A percentile compares a stretch with the other conserved stretches of the same genome.
phyloP scores from a whole-genome alignment of 441 rosid genomes.

The Iberis amara region DNA sequence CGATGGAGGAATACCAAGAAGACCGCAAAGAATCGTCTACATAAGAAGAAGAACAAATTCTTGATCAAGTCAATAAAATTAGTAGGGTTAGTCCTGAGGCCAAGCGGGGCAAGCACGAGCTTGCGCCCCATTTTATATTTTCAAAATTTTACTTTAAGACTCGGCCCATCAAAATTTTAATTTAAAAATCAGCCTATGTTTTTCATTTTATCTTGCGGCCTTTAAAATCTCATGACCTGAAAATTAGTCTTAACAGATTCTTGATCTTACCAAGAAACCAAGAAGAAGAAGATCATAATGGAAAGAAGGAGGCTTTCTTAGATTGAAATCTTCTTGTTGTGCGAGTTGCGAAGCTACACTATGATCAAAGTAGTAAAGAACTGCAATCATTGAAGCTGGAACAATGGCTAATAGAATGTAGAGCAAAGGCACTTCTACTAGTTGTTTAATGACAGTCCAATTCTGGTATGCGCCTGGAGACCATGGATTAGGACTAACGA shows the following conservation, averaged over 20 bases:
- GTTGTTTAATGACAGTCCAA: slow-evolving; percentile 60
- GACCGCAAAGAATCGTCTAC: slow-evolving; percentile 61
- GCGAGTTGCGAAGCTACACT: slow-evolving; percentile 72
- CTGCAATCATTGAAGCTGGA: slow-evolving; percentile 66
- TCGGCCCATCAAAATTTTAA: too few species aligned
- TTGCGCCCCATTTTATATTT: too few species aligned
- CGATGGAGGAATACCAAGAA: slow-evolving; percentile 60
- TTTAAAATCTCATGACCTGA: too few species aligned
- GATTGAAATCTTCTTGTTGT: slow-evolving; percentile 62
- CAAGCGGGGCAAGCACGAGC: too few species aligned
- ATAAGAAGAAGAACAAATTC: slow-evolving; percentile 9
- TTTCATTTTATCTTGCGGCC: too few species aligned
- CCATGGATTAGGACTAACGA: slow-evolving; percentile 72
- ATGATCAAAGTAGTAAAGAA: slow-evolving; percentile 69
- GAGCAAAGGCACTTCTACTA: slow-evolving; percentile 52
- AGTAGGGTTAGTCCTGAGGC: too few species aligned
- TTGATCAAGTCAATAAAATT: too few species aligned
- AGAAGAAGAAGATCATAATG: slow-evolving; percentile 67
- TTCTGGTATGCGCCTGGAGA: slow-evolving; percentile 60
- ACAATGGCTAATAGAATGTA: slow-evolving; percentile 56
- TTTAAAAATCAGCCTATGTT: too few species aligned
- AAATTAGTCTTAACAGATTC: slow-evolving; percentile 2
- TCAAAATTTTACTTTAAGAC: too few species aligned
- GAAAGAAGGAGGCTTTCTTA: slow-evolving; percentile 57
- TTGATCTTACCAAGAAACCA: slow-evolving; percentile 49